Evolutionary conservation across 2,329 filamentous ascomycete genomes (phyloP).

Genomic region (Pyrenophora tritici-repentis): DNA sequence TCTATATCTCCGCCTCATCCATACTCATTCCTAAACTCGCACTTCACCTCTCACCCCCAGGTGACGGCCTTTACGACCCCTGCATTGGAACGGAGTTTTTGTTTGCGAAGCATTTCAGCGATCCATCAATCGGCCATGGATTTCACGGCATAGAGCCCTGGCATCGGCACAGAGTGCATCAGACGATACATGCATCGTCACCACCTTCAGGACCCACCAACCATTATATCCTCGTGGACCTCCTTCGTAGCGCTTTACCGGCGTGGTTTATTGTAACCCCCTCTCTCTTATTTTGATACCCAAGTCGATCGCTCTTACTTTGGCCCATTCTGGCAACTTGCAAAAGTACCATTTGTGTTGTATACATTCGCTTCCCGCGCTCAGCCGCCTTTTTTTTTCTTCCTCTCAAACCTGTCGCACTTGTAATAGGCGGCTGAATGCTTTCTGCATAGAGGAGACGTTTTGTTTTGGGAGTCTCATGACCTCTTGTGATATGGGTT

Average conservation of each 20-base stretch:
- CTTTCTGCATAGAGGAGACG: conserved; percentile 17
- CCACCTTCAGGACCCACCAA: conserved; percentile 14
- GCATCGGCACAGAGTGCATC: conserved; percentile 22
- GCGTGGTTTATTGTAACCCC: conserved; percentile 24
- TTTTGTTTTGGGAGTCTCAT: conserved; percentile 1
- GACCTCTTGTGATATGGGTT: not conserved
- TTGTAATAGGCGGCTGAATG: conserved; percentile 20
- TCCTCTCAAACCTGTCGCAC: conserved; percentile 8
- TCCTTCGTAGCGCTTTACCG: conserved; percentile 15
- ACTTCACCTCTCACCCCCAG: conserved; percentile 22
- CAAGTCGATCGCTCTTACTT: conserved; percentile 40
- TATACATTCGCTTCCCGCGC: conserved; percentile 38
- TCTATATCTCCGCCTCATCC: conserved; percentile 16
- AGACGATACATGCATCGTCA: conserved; percentile 9
- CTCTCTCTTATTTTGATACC: conserved; percentile 42
- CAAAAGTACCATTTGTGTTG: conserved; percentile 22
- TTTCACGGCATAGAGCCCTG: conserved; percentile 32
- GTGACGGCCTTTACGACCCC: conserved; percentile 43
- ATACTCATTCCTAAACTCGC: conserved; percentile 32
- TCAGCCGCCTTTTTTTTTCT: conserved; percentile 24
- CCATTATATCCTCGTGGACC: conserved; percentile 15
- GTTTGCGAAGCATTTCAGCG: conserved; percentile 45
- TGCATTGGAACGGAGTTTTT: conserved; percentile 45
- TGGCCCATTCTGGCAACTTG: conserved; percentile 9
- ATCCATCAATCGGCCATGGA: conserved; percentile 19